A percentile compares a stretch with the other conserved stretches of the same genome.
Evolutionary conservation across 139 green algal genomes (phyloP).

Genomic region (Zygnema cylindricum): DNA sequence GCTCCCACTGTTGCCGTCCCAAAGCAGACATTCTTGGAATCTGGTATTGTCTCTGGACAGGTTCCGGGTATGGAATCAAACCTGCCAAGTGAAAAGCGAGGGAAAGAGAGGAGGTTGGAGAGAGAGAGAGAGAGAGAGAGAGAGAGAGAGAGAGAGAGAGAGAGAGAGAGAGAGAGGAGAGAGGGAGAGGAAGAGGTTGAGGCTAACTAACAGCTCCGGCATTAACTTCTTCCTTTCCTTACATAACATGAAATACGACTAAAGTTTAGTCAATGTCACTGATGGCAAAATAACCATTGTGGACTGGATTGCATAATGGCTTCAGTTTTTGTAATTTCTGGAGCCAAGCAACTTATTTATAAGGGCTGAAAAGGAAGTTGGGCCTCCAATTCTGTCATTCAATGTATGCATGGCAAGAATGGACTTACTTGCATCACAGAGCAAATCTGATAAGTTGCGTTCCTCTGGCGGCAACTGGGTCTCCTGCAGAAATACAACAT

Average conservation of each 20-base stretch:
- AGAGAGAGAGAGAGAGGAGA: not conserved
- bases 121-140: not conserved
- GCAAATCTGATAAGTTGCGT: conserved; percentile 26
- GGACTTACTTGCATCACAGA: conserved; percentile 55
- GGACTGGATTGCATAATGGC: too few species aligned
- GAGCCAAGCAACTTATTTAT: too few species aligned
- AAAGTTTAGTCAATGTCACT: too few species aligned
- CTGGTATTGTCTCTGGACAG: conserved; percentile 45
- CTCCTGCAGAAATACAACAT: conserved; percentile 26
- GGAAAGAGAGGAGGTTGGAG: too few species aligned
- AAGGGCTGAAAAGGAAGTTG: too few species aligned
- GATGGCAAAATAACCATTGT: too few species aligned
- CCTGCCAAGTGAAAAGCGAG: conserved; percentile 22
- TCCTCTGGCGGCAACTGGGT: conserved; percentile 40
- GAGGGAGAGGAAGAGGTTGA: not conserved
- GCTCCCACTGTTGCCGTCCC: not conserved
- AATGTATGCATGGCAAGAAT: too few species aligned
- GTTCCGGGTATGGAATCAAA: conserved; percentile 53
- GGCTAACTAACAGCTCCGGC: not conserved
- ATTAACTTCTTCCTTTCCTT: conserved; percentile 1
- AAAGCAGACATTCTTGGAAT: conserved; percentile 10
- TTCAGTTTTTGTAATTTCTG: too few species aligned
- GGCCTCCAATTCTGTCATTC: too few species aligned
- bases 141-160: not conserved
- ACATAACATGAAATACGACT: too few species aligned